Percentiles rank a stretch among this genome's conserved stretches.
phyloP scores from a whole-genome alignment of 768 basidiomycete species.

The Pulveroboletus sp. region DNA sequence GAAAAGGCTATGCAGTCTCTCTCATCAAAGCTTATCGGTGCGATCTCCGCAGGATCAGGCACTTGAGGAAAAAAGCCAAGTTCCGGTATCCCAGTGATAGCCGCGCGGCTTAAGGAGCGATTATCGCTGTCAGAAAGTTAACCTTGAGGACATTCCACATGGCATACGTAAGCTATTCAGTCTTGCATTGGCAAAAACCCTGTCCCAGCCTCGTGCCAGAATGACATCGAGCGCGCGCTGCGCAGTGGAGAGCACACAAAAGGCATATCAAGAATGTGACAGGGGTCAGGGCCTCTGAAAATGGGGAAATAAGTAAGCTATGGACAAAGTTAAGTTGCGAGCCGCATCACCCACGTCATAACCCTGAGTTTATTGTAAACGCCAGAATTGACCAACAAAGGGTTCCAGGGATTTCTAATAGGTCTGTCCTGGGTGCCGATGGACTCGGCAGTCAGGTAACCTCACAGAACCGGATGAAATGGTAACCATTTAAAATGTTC shows the following conservation, averaged over 20 bases:
- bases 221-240: not conserved
- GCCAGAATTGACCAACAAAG: slow-evolving; percentile 1
- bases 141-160: slow-evolving; percentile 23
- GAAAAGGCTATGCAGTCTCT: slow-evolving; percentile 1
- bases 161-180: slow-evolving; percentile 20
- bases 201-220: slow-evolving; percentile 20
- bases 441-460: slow-evolving; percentile 8
- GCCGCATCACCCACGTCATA: slow-evolving; percentile 18
- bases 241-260: slow-evolving; percentile 7
- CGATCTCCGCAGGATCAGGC: slow-evolving; percentile 29
- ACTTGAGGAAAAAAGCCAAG: slow-evolving; percentile 7
- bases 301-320: not conserved
- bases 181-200: slow-evolving; percentile 14
- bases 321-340: slow-evolving; percentile 28
- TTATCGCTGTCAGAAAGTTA: slow-evolving; percentile 22
- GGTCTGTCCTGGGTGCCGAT: slow-evolving; percentile 8
- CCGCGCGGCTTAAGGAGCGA: slow-evolving; percentile 11
- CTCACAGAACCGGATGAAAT: slow-evolving; percentile 2
- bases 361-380: slow-evolving; percentile 22
- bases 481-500: slow-evolving; percentile 2
- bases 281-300: slow-evolving; percentile 11
- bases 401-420: slow-evolving; percentile 10
- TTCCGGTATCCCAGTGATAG: slow-evolving; percentile 16
- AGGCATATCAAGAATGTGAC: slow-evolving; percentile 19
- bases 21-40: slow-evolving; percentile 24